Evolutionary conservation across 2,329 filamentous ascomycete genomes (phyloP), one percentile per base, ranked within the genome.

Genomic region (Hypoxylon sp.): DNA sequence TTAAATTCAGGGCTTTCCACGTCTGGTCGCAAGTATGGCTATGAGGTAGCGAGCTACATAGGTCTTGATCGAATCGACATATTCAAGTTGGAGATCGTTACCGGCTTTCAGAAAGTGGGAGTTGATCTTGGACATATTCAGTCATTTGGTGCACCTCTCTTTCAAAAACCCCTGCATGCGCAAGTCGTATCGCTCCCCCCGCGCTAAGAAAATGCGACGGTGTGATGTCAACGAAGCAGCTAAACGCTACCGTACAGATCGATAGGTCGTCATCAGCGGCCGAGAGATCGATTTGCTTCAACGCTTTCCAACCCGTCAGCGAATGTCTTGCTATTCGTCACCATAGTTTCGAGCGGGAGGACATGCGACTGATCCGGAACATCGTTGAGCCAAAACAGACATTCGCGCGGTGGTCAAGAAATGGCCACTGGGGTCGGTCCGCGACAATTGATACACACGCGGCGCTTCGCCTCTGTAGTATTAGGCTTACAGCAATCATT

Each of bases 161-260:
- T 37, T 31, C 8, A n/a, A 56, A 37, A 47, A 41, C 9, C 41
- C 41, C 36, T 51, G 31, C 42, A 46, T 37, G 38, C 13, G 6
- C 11, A 9, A 31, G 55, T 58, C 21, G 31, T 47, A 58, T 58
- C 42, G 43, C 38, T 31, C 21, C 23, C 54, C 46, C 51, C 55
- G 51, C 51, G 46, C 51, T 51, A 35, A 29, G 12, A 45, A 25
- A 38, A 58, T 58, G 55, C 30, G 35, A 55, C 55, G 7, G 36
- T 51, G 42, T 58, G 55, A 58, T 58, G 55, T 58, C 51, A 58
- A 51, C 43, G 20, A 51, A 48, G 26, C 46, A 31, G 42, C 25
- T 21, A 47, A 44, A 44, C 26, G 46, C 50, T 26, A 49, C 13
- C 36, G 37, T 2, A 29, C 31, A 32, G 41, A 47, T 50, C 11